Evolutionary conservation across 192 early-diverging fungal genomes (phyloP).

Genomic region (Gaertneriomyces semiglobifer): DNA sequence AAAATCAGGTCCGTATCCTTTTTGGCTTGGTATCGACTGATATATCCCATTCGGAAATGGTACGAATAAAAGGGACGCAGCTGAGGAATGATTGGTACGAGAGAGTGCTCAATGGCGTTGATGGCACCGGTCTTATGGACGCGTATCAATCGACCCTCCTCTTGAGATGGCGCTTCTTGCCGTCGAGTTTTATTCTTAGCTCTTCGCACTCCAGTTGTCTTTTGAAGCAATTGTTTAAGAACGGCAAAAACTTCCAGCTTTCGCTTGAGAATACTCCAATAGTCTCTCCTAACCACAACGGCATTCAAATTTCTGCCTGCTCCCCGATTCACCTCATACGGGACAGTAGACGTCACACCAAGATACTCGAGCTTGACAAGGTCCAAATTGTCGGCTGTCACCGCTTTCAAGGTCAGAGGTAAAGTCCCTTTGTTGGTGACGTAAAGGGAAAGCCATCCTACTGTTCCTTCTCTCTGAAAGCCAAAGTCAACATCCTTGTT

Average conservation of each 20-base stretch:
- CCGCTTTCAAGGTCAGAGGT: conserved; percentile 47
- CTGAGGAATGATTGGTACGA: conserved; percentile 39
- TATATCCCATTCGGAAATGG: conserved; percentile 52
- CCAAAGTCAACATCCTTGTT: conserved; percentile 58
- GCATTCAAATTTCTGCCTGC: conserved; percentile 1
- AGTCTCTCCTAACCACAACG: conserved; percentile 43
- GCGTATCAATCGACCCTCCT: conserved; percentile 31
- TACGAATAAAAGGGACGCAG: conserved; percentile 55
- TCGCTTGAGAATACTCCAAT: conserved; percentile 53
- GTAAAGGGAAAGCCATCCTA: conserved; percentile 51
- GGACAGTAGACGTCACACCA: conserved; percentile 47
- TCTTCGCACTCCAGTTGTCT: conserved; percentile 18
- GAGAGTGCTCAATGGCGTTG: conserved; percentile 18
- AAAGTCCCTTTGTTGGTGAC: conserved; percentile 58
- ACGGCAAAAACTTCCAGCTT: conserved; percentile 50
- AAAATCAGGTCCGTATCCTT: conserved; percentile 46
- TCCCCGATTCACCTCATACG: conserved; percentile 38
- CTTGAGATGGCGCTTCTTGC: conserved; percentile 26
- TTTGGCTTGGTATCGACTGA: conserved; percentile 43
- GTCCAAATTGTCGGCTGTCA: conserved; percentile 43
- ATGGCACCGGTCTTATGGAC: conserved; percentile 7
- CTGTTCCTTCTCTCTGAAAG: conserved; percentile 46
- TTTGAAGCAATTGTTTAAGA: conserved; percentile 34
- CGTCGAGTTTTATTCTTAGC: conserved; percentile 16
- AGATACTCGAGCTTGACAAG: conserved; percentile 51